phyloP scores from a whole-genome alignment of 2,329 filamentous ascomycete genomes.

The Graphilbum sp. region DNA sequence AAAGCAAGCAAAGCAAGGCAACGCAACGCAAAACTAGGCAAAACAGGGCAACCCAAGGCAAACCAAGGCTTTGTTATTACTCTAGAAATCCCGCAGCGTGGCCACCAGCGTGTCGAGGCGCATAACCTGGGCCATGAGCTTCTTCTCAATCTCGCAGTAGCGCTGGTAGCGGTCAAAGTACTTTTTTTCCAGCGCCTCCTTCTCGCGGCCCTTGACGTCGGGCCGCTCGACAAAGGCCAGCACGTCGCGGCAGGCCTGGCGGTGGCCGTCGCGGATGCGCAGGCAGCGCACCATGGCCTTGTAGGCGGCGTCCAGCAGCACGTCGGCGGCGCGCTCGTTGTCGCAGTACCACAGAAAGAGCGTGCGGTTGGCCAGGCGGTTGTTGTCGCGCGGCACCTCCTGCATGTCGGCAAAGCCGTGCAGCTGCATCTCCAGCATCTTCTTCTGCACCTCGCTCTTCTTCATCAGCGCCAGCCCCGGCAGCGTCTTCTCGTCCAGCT shows the following conservation, averaged over 20 bases:
- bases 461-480: slow-evolving; percentile 68
- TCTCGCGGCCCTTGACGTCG: slow-evolving; percentile 72
- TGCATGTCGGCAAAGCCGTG: slow-evolving; percentile 80
- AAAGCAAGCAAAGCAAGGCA: no score
- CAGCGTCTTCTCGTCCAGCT: slow-evolving; percentile 85
- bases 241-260: slow-evolving; percentile 52
- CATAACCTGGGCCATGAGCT: slow-evolving; percentile 62
- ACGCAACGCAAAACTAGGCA: no score
- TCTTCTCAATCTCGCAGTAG: slow-evolving; percentile 49
- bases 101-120: slow-evolving; percentile 74
- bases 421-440: slow-evolving; percentile 73
- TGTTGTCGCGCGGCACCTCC: slow-evolving; percentile 80
- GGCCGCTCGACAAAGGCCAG: slow-evolving; percentile 69
- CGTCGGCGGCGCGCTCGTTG: slow-evolving; percentile 48
- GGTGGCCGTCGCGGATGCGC: slow-evolving; percentile 64
- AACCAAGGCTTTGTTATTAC: no score
- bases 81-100: slow-evolving; percentile 55
- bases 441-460: slow-evolving; percentile 68
- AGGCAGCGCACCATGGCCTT: slow-evolving; percentile 77
- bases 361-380: slow-evolving; percentile 64
- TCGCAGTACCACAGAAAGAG: slow-evolving; percentile 92
- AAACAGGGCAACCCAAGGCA: no score
- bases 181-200: slow-evolving; percentile 58
- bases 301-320: slow-evolving; percentile 68
- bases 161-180: slow-evolving; percentile 49